Percentiles rank a stretch among this genome's conserved stretches.
These are phyloP conservation scores for Ceratobasidium papillatum DNA, from an alignment of 1,284 basidiomycete genomes.

Conservation along the genomic window DNA sequence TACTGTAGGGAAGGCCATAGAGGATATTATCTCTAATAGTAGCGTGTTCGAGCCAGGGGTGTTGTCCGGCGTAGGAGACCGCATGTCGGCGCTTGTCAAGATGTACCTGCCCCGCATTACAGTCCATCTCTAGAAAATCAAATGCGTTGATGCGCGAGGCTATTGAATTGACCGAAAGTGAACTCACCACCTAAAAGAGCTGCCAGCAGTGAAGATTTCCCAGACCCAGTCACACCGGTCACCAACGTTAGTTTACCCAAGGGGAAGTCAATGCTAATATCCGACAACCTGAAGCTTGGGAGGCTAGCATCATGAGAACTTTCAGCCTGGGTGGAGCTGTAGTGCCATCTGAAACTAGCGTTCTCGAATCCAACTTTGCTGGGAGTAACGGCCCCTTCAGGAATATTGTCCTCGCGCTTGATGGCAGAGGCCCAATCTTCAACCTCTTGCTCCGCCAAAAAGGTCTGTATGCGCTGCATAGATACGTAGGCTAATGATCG, in stretches of 20 bases:
- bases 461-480: constrained; percentile 72
- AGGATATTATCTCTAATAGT: constrained; percentile 84
- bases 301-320: not conserved
- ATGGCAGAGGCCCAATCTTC: constrained; percentile 71
- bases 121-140: constrained; percentile 68
- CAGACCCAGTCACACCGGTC: constrained; percentile 79
- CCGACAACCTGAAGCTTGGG: constrained; percentile 46
- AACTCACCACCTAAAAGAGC: constrained; percentile 70
- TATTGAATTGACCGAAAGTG: constrained; percentile 42
- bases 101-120: constrained; percentile 64
- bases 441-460: constrained; percentile 69
- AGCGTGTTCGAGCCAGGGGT: constrained; percentile 58
- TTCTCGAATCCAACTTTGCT: constrained; percentile 61
- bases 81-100: constrained; percentile 70
- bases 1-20: constrained; percentile 75
- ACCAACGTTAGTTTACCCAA: constrained; percentile 68
- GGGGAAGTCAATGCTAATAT: constrained; percentile 67
- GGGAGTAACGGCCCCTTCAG: constrained; percentile 23
- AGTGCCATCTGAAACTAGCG: constrained; percentile 68
- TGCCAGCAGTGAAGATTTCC: constrained; percentile 75
- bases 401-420: constrained; percentile 46
- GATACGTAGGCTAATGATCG: constrained; percentile 67
- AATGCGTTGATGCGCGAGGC: constrained; percentile 43
- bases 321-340: constrained; percentile 34
- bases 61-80: constrained; percentile 60